These are phyloP conservation scores for Komagataella ulmi DNA, from an alignment of 805 yeast species.

Conservation along the genomic window DNA sequence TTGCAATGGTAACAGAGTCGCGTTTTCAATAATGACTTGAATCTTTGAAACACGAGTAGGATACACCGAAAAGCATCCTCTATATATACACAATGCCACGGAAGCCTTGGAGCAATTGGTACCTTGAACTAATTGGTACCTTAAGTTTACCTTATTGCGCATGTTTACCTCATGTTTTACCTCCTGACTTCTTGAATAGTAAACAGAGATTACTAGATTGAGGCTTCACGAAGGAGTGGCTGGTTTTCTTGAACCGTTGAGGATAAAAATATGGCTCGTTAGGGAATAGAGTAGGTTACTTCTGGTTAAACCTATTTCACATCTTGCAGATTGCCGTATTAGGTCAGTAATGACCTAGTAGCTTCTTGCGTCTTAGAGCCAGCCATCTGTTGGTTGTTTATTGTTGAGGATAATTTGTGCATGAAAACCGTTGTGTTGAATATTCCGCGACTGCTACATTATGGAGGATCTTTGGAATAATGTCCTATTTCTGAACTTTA, in stretches of 20 bases:
- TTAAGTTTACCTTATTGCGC: background rate
- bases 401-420: background rate
- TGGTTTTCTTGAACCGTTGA: background rate
- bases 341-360: background rate
- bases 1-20: background rate
- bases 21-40: background rate
- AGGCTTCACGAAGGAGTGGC: background rate
- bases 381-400: background rate
- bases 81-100: background rate
- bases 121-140: background rate
- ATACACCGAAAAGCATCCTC: background rate
- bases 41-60: background rate
- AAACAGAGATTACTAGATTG: background rate
- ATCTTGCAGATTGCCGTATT: background rate
- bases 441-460: background rate
- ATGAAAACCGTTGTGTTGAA: background rate
- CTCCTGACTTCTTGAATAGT: background rate
- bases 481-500: background rate
- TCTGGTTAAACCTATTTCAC: background rate
- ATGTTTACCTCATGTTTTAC: background rate
- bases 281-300: background rate
- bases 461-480: too few species aligned
- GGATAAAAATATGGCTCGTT: background rate
- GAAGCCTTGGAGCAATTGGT: background rate
- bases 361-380: background rate